Conservation (phyloP, 2,329 filamentous ascomycete genomes). For the Trichoderma pleuroti region DNA sequence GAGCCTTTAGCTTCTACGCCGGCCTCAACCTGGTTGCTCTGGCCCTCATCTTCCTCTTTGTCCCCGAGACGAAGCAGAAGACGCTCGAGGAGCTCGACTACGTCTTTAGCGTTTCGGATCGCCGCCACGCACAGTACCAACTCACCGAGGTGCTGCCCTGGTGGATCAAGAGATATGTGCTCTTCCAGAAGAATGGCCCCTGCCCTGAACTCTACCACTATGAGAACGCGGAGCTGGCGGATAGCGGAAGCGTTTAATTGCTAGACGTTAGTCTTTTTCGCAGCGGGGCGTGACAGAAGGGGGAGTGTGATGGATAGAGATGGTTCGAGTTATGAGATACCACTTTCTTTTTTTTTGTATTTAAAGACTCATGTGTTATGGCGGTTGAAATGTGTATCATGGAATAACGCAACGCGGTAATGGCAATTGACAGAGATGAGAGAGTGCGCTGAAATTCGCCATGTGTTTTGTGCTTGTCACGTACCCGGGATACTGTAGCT, state of each 20-base stretch:
- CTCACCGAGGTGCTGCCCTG: slow-evolving; percentile 16
- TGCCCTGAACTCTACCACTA: slow-evolving; percentile 17
- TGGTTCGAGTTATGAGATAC: slow-evolving; percentile 2
- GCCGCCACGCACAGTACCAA: slow-evolving; percentile 16
- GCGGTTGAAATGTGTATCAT: background rate
- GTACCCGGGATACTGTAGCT: background rate
- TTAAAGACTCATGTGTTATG: background rate
- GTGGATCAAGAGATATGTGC: slow-evolving; percentile 17
- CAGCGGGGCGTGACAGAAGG: background rate
- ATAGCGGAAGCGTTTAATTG: background rate
- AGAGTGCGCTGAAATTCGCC: background rate
- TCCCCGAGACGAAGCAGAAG: slow-evolving; percentile 47
- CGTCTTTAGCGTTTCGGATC: slow-evolving; percentile 14
- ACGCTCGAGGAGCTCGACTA: slow-evolving; percentile 41
- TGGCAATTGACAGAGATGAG: background rate
- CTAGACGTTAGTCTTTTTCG: background rate
- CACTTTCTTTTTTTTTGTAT: slow-evolving; percentile 13
- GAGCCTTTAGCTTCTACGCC: slow-evolving; percentile 41
- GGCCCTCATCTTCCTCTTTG: slow-evolving; percentile 46
- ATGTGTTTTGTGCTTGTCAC: too few relatives aligned
- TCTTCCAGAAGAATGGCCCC: slow-evolving; percentile 11
- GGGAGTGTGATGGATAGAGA: background rate
- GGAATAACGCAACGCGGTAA: background rate
- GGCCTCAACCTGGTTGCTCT: slow-evolving; percentile 45
- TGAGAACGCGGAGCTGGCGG: slow-evolving; percentile 4